Conservation (phyloP, 2,329 filamentous ascomycete genomes). For the Eurotiales sp. region DNA sequence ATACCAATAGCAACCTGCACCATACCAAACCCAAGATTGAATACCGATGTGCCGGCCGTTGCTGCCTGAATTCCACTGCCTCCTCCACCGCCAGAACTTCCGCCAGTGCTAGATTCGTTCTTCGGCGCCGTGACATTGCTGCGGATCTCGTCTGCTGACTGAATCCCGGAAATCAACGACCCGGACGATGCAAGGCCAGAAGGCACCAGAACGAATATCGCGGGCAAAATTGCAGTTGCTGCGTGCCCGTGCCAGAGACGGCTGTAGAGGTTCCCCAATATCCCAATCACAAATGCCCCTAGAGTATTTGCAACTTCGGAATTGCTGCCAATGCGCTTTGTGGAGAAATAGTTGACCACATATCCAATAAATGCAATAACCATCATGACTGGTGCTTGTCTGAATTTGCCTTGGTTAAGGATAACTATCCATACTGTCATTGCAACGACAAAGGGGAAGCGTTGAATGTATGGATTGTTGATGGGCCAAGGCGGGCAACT, state of each 20-base stretch:
- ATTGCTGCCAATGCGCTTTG: slow-evolving; percentile 64
- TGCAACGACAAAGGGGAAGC: slow-evolving; percentile 67
- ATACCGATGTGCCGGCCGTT: slow-evolving; percentile 13
- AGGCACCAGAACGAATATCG: slow-evolving; percentile 69
- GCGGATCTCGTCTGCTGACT: slow-evolving; percentile 52
- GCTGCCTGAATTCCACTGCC: neutral
- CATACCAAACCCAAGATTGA: slow-evolving; percentile 33
- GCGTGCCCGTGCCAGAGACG: slow-evolving; percentile 70
- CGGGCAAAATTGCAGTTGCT: slow-evolving; percentile 77
- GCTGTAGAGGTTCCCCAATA: slow-evolving; percentile 73
- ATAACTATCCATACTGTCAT: slow-evolving; percentile 71
- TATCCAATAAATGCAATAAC: slow-evolving; percentile 69
- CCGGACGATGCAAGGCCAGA: slow-evolving; percentile 56
- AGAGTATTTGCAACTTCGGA: slow-evolving; percentile 72
- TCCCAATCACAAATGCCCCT: slow-evolving; percentile 69
- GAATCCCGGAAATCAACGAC: slow-evolving; percentile 52
- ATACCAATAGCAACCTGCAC: slow-evolving; percentile 54
- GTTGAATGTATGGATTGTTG: slow-evolving; percentile 43
- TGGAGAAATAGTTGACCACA: slow-evolving; percentile 69
- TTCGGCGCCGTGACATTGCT: slow-evolving; percentile 19
- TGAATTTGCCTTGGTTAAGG: slow-evolving; percentile 77
- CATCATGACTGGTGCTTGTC: slow-evolving; percentile 71
- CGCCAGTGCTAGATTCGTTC: slow-evolving; percentile 6
- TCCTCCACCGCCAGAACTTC: neutral
- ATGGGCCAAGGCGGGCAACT: slow-evolving; percentile 47